Base-by-base conservation (phyloP, 345 rosid genomes). In the Abelmoschus esculentus region DNA sequence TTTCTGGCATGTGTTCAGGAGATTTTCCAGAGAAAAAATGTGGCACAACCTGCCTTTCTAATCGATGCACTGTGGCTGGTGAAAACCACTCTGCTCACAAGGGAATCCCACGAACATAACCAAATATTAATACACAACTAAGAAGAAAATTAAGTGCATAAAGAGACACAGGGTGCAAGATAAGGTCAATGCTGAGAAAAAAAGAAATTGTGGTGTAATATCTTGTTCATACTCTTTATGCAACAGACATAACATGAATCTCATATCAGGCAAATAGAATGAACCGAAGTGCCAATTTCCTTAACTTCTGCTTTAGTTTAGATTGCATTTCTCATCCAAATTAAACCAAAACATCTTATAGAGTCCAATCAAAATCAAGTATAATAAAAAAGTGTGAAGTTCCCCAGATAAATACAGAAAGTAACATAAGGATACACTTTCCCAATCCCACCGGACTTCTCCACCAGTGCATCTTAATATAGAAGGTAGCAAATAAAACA, bases 41-140 rank as follows among this genome's bases (percentile, higher is more conserved):
- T 0, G 99, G 99, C 79, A 91, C 98, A 73, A 90, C 99, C 83
- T 95, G 99, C 62, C 99, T 84, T 77, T 95, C 99, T 74, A 91
- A 77, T 77, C 99, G 85, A 87, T 95, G 83, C 72, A 95, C 97
- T 7, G 81, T 73, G 34, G 84, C 67, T 46, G 93, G 97, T 56
- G 99, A 86, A 83, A 95, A 95, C 99, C 99, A 95, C 80, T 89
- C 98, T 95, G 81, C 59, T 50, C 74, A 71, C 44, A 62, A 31
- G 44, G 76, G 53, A 73, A 67, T 36, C 71, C 66, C 66, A 28
- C 19, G 67, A 70, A 55, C 47, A 61, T 29, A 56, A 54, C 22
- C 46, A 64, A 65, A 26, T 28, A 15, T 40, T 63, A 73, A 38
- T 17, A 58, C 57, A 59, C 7, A 70, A 11, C 12, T 13, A 73